Percentiles rank a stretch among this genome's conserved stretches.
Evolutionary conservation across 1,139 yeast genomes (phyloP).

Genomic region (Hemisphaericaspora xylofermentans): DNA sequence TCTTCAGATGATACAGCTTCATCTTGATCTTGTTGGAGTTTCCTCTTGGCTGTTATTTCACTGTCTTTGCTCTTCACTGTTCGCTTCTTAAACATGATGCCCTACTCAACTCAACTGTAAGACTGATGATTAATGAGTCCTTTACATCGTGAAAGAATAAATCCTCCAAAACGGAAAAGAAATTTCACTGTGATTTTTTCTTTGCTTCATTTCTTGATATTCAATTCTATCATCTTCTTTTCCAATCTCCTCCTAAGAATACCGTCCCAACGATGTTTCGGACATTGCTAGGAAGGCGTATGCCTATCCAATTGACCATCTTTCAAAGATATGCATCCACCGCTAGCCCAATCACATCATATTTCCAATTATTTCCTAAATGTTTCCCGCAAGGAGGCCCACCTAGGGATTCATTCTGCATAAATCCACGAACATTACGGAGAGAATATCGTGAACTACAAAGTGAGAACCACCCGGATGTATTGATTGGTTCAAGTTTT

Average conservation of each 20-base stretch:
- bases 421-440: constrained; percentile 57
- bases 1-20: background rate
- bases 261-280: background rate
- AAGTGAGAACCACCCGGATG: constrained; percentile 79
- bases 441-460: constrained; percentile 76
- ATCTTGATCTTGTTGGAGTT: constrained; percentile 2
- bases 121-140: no score
- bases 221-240: no score
- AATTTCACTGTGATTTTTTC: background rate
- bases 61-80: constrained; percentile 17
- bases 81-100: constrained; percentile 39
- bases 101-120: no score
- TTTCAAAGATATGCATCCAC: background rate
- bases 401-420: constrained; percentile 57
- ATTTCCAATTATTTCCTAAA: constrained; percentile 69
- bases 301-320: background rate
- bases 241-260: no score
- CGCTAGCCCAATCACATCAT: constrained; percentile 22
- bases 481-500: constrained; percentile 32
- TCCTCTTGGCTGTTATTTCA: constrained; percentile 6
- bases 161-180: background rate
- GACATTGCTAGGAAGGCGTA: background rate
- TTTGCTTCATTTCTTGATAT: no score
- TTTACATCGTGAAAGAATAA: background rate
- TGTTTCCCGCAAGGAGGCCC: constrained; percentile 72